Evolutionary conservation across 2,329 filamentous ascomycete species (phyloP), one percentile per base, ranked within the genome.

Genomic region (Epichloe sp.): DNA sequence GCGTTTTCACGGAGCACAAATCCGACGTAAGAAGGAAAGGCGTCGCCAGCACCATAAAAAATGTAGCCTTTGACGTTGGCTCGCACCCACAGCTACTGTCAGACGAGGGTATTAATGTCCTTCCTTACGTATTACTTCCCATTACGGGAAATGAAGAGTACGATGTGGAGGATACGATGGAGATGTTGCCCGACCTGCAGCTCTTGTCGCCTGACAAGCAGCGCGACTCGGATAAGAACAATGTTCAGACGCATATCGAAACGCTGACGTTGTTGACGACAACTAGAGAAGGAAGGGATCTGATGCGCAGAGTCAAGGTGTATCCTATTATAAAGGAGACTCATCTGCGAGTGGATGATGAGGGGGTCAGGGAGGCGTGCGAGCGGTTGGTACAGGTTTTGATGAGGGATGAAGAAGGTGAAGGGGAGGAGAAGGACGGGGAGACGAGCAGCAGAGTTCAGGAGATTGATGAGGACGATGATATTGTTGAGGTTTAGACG

Each of bases 11-110:
- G 1, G 88, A 95, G 66, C 88, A 96, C 70, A 75, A 79, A 59
- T 94, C 87, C 2, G 78, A 85, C 31, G 82, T 96, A 50, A 80
- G 93, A 52, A 78, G 93, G 50, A 88, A 88, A 60, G 93, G 93
- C n/a, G 90, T 96, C n/a, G 91, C 91, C 7, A 89, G 84, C 54
- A 93, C 88, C 10, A 88, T 98, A 65, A 97, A 97, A 68, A 98
- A 98, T 63, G 81, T 87, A 34, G 82, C 88, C 6, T 97, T 98
- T 63, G 86, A 94, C 60, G 69, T 91, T 5, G 68, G 79, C 3
- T 78, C 84, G 0, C 91, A 97, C 60, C 72, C 79, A 0, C 70
- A 75, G 2, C 82, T 95, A 49, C 69, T 96, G 44, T 76, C 78
- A 0, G 81, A 86, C 48, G 78, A 83, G 17, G 82, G 82, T 40